phyloP scores from a whole-genome alignment of 2,329 filamentous ascomycete genomes.

The Aspergillus sclerotialis region DNA sequence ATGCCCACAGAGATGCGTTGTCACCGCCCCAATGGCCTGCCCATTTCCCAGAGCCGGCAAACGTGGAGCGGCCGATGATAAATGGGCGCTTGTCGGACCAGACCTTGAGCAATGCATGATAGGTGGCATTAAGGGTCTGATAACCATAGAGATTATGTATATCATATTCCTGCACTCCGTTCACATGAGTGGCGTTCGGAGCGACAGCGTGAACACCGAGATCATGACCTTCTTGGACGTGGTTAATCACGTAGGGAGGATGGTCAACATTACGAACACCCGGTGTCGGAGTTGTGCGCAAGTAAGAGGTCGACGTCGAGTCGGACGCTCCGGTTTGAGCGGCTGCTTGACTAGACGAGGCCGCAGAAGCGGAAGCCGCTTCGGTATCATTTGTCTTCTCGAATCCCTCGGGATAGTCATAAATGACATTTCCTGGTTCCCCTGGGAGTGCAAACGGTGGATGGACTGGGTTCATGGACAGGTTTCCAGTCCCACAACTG shows the following conservation, averaged over 20 bases:
- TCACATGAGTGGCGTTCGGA: constrained; percentile 70
- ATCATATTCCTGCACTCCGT: constrained; percentile 70
- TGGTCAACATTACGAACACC: constrained; percentile 62
- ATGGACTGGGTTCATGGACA: constrained; percentile 62
- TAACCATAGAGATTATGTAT: constrained; percentile 74
- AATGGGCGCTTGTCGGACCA: constrained; percentile 67
- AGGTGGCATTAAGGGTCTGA: constrained; percentile 70
- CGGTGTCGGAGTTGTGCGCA: constrained; percentile 55
- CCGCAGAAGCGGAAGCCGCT: constrained; percentile 52
- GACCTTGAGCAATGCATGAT: constrained; percentile 59
- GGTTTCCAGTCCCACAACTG: constrained; percentile 60
- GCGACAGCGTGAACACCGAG: constrained; percentile 65
- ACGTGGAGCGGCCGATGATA: constrained; percentile 77
- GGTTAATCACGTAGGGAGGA: constrained; percentile 70
- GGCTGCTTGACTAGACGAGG: constrained; percentile 45
- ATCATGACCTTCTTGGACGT: constrained; percentile 57
- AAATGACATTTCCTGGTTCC: constrained; percentile 54
- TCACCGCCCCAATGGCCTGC: constrained; percentile 80
- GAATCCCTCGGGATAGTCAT: constrained; percentile 63
- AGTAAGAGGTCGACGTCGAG: constrained; percentile 39
- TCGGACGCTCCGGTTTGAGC: constrained; percentile 27
- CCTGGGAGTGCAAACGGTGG: constrained; percentile 60
- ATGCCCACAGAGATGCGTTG: constrained; percentile 63
- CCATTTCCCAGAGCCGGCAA: constrained; percentile 66
- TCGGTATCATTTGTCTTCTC: constrained; percentile 62